Conservation (phyloP, 2,329 filamentous ascomycete genomes). For the Cordyceps javanica region DNA sequence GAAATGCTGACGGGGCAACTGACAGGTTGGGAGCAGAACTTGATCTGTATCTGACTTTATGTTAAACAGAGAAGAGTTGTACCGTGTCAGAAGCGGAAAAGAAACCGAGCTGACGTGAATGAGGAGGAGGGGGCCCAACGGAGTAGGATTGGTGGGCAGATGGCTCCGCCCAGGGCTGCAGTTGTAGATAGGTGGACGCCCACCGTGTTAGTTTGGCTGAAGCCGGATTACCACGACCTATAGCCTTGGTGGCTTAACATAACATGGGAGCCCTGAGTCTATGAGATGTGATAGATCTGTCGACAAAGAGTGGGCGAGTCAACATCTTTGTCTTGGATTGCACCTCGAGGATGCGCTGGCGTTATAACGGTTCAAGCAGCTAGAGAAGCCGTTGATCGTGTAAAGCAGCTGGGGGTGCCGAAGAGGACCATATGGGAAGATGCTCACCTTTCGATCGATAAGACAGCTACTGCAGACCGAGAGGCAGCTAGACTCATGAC, state of each 20-base stretch:
- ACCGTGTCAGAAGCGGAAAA: conserved; percentile 2
- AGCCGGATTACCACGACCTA: background rate
- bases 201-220: background rate
- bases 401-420: background rate
- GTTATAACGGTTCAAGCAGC: background rate
- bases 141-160: conserved; percentile 6
- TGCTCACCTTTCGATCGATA: background rate
- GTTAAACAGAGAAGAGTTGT: background rate
- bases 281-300: background rate
- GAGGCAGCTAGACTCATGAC: background rate
- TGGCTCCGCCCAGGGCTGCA: conserved; percentile 9
- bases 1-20: background rate
- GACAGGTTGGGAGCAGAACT: background rate
- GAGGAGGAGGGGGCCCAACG: conserved; percentile 5
- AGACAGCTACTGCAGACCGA: background rate
- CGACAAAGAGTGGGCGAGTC: background rate
- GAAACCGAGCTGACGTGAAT: conserved; percentile 2
- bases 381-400: background rate
- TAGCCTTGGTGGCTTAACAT: background rate
- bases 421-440: background rate
- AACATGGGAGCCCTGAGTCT: background rate
- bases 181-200: conserved; percentile 4
- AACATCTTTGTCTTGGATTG: background rate
- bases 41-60: background rate
- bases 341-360: background rate